A percentile compares a stretch with the other conserved stretches of the same genome.
Conservation (phyloP, 2,329 filamentous ascomycete genomes). For the Aspergillus tubingensis region DNA sequence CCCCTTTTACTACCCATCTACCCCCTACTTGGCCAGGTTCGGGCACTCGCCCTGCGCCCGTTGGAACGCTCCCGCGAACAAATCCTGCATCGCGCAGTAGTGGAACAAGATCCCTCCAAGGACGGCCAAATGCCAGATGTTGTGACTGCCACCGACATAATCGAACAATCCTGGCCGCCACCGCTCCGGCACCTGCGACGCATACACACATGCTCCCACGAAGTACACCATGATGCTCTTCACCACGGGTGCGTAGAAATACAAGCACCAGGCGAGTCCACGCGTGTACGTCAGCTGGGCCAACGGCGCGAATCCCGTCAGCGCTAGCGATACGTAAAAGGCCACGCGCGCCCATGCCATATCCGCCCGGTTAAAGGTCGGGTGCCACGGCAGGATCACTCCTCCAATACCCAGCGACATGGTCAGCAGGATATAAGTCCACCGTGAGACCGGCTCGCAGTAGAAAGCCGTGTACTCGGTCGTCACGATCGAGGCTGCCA, state of each 20-base stretch:
- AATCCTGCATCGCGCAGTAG: constrained; percentile 92
- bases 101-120: constrained; percentile 96
- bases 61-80: constrained; percentile 78
- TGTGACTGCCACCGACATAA: constrained; percentile 92
- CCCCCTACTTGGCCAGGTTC: constrained; percentile 20
- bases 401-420: constrained; percentile 79
- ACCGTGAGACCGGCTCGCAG: constrained; percentile 86
- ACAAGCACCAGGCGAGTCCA: constrained; percentile 75
- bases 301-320: constrained; percentile 87
- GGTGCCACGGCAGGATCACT: constrained; percentile 93
- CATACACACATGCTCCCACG: constrained; percentile 80
- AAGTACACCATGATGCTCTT: constrained; percentile 89
- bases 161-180: constrained; percentile 94
- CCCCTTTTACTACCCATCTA: neutral
- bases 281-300: constrained; percentile 78
- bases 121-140: constrained; percentile 95
- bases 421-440: constrained; percentile 81
- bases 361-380: constrained; percentile 86
- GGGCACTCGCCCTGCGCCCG: constrained; percentile 59
- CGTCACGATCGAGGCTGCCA: constrained; percentile 92
- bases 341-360: constrained; percentile 91
- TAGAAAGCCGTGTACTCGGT: constrained; percentile 99
- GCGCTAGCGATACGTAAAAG: constrained; percentile 84
- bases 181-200: constrained; percentile 86
- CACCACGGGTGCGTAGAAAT: constrained; percentile 84